Evolutionary conservation across 1,139 yeast genomes (phyloP).

Genomic region (Yamadazyma diddensiae): DNA sequence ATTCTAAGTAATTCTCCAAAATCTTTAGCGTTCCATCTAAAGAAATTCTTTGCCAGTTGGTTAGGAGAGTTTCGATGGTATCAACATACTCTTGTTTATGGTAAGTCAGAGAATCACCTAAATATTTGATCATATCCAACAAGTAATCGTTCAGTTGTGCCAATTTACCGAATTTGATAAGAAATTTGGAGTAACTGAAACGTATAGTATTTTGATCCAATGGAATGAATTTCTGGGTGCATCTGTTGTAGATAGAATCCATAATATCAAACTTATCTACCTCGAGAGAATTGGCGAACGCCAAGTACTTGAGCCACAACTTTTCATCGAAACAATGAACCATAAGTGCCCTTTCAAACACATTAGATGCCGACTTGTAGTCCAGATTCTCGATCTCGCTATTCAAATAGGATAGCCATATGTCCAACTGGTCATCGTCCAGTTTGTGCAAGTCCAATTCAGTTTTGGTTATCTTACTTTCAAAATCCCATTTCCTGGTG

Average conservation of each 20-base stretch:
- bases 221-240: slow-evolving; percentile 47
- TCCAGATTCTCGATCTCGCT: slow-evolving; percentile 30
- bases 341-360: slow-evolving; percentile 60
- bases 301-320: slow-evolving; percentile 60
- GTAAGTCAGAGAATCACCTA: slow-evolving; percentile 19
- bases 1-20: slow-evolving; percentile 3
- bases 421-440: slow-evolving; percentile 25
- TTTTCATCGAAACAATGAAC: slow-evolving; percentile 51
- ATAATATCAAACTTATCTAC: slow-evolving; percentile 22
- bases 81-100: slow-evolving; percentile 25
- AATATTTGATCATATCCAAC: slow-evolving; percentile 26
- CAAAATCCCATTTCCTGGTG: slow-evolving; percentile 59
- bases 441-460: slow-evolving; percentile 38
- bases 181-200: slow-evolving; percentile 37
- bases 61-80: slow-evolving; percentile 18
- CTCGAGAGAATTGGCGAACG: slow-evolving; percentile 29
- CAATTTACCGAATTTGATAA: slow-evolving; percentile 20
- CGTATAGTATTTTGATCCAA: slow-evolving; percentile 35
- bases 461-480: slow-evolving; percentile 45
- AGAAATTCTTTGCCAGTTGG: slow-evolving; percentile 17
- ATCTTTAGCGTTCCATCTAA: not conserved
- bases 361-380: slow-evolving; percentile 18
- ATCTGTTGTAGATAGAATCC: slow-evolving; percentile 35
- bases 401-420: slow-evolving; percentile 53
- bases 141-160: slow-evolving; percentile 26